phyloP scores from a whole-genome alignment of 768 basidiomycete genomes.

The Saitozyma podzolica region DNA sequence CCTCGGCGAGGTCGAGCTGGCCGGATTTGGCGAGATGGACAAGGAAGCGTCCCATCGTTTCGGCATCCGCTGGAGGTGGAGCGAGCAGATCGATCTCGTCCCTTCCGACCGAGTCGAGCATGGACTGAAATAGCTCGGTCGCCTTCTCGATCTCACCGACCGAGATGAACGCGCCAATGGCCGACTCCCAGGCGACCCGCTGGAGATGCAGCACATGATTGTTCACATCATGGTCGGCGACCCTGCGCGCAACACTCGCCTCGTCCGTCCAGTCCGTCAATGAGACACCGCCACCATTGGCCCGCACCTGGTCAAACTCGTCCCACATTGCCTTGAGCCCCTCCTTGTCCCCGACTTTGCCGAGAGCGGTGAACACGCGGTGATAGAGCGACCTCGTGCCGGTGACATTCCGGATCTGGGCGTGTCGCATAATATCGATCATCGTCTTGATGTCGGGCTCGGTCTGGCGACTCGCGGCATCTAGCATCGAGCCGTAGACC shows the following conservation, averaged over 20 bases:
- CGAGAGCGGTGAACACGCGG: conserved; percentile 16
- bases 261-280: conserved; percentile 16
- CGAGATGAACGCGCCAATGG: conserved; percentile 70
- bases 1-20: too few relatives aligned
- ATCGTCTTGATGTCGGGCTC: conserved; percentile 61
- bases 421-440: conserved; percentile 67
- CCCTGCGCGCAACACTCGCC: conserved; percentile 11
- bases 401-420: conserved; percentile 39
- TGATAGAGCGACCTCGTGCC: conserved; percentile 21
- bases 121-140: conserved; percentile 66
- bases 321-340: conserved; percentile 10
- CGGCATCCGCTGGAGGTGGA: not conserved
- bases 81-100: not conserved
- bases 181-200: conserved; percentile 9
- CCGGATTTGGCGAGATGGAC: too few relatives aligned
- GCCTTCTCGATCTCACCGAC: conserved; percentile 65
- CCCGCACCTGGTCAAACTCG: conserved; percentile 7
- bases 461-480: conserved; percentile 62
- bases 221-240: conserved; percentile 16
- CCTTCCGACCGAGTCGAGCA: conserved; percentile 56
- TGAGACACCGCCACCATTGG: not conserved
- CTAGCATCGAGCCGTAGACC: conserved; percentile 63
- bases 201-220: not conserved
- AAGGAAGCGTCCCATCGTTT: not conserved
- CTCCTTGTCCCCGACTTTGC: conserved; percentile 7